phyloP scores from a whole-genome alignment of 306 rosid species.

The cucumber (Cucumis sativus) region Cucumber_9930_V3 NC_026656.2:13219001-13219500 shows the following conservation, averaged over 20 bases:
- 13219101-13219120: neutral
- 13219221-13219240: neutral
- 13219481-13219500: neutral
- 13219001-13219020: neutral
- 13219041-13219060: neutral
- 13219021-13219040: neutral
- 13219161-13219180: neutral
- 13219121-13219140: neutral
- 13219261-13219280: slow-evolving; percentile 66
- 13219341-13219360: slow-evolving; percentile 76
- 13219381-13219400: neutral
- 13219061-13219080: neutral
- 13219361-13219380: slow-evolving; percentile 42
- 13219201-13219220: neutral
- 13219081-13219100: neutral
- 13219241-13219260: slow-evolving; percentile 34
- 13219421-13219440: neutral
- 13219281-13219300: slow-evolving; percentile 78
- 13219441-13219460: neutral
- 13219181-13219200: neutral
- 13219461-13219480: neutral
- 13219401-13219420: neutral
- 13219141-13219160: neutral
- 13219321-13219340: slow-evolving; percentile 83
- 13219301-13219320: slow-evolving; percentile 73